Evolutionary conservation across 2,329 filamentous ascomycete species (phyloP), one percentile per base, ranked within the genome.

Genomic region (Huntiella moniliformis): DNA sequence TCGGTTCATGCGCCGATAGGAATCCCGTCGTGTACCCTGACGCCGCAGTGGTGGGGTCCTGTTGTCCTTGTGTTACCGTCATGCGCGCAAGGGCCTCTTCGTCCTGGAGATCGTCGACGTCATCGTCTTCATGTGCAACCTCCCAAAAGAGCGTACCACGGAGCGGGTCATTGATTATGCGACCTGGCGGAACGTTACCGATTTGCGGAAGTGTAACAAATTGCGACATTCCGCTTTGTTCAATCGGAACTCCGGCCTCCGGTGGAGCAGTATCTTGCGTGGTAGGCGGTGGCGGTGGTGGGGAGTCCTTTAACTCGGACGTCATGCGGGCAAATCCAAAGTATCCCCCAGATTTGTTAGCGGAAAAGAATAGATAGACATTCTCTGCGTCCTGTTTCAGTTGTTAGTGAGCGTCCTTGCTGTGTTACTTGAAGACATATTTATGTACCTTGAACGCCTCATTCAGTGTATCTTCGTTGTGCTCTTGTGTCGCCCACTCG

Each of bases 121-220:
- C 54, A 15, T 63, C 63, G 6, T 62, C 67, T 38, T 61, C 60
- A 77, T 76, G 0, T 74, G 73, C 40, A 8, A 15, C 13, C 59
- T 96, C 88, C 88, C 88, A 96, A 56, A 96, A 96, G 36, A 95
- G 94, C 0, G 87, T 95, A 0, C 88, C 88, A n/a, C 88, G 73
- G 1, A 84, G 81, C 3, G 83, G 87, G 58, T 96, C 88, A 55
- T 94, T 85, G 40, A 95, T 88, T 49, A 96, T 92, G 46, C 78
- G 77, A 17, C 88, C 88, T 55, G 73, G 79, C 0, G 87, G 87
- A 2, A 82, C 80, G 44, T 71, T 79, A 28, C 22, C 6, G 22
- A 28, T 28, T 28, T 28, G 22, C 22, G 22, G 22, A 8, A 28
- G 22, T 28, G 22, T 28, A 28, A 28, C 22, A 3, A 28, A 28